Conservation (phyloP, 2,329 filamentous ascomycete species). For the Xylariaceae sp. region DNA sequence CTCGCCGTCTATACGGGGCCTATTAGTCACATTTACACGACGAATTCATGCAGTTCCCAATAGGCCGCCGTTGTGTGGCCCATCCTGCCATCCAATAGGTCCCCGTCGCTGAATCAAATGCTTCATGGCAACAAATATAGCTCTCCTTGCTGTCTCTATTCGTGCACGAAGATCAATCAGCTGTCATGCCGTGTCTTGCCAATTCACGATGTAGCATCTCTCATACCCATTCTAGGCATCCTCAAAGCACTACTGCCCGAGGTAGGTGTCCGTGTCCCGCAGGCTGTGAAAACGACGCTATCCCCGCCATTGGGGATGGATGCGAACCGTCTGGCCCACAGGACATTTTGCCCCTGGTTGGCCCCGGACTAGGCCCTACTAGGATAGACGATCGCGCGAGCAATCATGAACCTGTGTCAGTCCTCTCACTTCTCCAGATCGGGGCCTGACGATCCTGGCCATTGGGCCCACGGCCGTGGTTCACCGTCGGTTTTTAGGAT, state of each 20-base stretch:
- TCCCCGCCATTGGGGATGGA: neutral
- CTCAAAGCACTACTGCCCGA: neutral
- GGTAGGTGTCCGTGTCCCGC: neutral
- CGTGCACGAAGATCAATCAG: neutral
- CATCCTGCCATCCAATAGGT: no score
- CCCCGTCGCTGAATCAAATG: neutral
- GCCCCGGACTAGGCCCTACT: neutral
- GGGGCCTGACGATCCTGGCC: constrained; percentile 9
- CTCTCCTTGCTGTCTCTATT: neutral
- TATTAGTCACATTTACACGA: neutral
- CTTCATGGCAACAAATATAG: neutral
- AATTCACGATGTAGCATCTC: neutral
- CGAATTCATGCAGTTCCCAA: neutral
- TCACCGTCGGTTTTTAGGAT: constrained; percentile 8
- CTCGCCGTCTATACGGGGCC: neutral
- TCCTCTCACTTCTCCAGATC: constrained; percentile 11
- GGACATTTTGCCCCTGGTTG: neutral
- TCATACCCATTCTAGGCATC: no score
- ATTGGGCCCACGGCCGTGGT: constrained; percentile 2
- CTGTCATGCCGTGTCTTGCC: neutral
- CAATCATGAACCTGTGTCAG: constrained; percentile 3
- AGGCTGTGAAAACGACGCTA: neutral
- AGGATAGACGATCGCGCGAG: neutral
- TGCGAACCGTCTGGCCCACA: neutral
- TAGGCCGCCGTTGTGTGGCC: neutral